These are phyloP conservation scores for Globisporangium acanthophoron DNA, from an alignment of 352 stramenopile genomes.

Conservation along the genomic window DNA sequence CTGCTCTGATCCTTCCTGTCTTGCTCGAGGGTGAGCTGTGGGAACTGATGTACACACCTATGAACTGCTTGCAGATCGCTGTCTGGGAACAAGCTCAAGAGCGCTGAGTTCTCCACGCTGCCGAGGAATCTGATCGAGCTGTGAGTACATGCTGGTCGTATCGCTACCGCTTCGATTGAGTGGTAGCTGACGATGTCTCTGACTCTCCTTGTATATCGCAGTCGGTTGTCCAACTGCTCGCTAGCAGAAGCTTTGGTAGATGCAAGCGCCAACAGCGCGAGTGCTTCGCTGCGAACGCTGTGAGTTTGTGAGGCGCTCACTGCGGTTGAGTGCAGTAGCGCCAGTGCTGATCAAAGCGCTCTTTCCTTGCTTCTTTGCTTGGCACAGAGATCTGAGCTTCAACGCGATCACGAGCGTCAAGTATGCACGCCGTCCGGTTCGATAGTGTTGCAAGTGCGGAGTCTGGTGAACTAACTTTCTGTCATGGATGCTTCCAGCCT, in stretches of 20 bases:
- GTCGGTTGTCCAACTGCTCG: conserved; percentile 12
- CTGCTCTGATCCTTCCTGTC: background rate
- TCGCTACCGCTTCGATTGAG: background rate
- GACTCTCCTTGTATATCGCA: background rate
- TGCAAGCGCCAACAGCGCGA: background rate
- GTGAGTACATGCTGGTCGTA: background rate
- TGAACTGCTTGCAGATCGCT: conserved; percentile 5
- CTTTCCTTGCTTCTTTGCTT: background rate
- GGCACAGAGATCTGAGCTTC: conserved; percentile 9
- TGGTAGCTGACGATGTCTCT: background rate
- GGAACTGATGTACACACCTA: background rate
- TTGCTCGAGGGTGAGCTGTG: background rate
- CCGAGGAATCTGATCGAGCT: conserved; percentile 11
- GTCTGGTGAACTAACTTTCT: background rate
- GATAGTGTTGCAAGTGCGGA: background rate
- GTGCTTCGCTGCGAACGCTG: conserved; percentile 8
- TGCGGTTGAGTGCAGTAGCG: background rate
- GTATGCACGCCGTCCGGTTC: background rate
- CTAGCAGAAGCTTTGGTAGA: background rate
- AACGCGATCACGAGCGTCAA: conserved; percentile 10
- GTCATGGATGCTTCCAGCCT: background rate
- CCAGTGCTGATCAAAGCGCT: background rate
- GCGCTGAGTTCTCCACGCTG: background rate
- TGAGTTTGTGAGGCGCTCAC: background rate
- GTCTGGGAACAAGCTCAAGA: conserved; percentile 4